These are phyloP conservation scores for Trypanosoma boissoni DNA, from an alignment of 208 protist genomes.

Conservation along the genomic window DNA sequence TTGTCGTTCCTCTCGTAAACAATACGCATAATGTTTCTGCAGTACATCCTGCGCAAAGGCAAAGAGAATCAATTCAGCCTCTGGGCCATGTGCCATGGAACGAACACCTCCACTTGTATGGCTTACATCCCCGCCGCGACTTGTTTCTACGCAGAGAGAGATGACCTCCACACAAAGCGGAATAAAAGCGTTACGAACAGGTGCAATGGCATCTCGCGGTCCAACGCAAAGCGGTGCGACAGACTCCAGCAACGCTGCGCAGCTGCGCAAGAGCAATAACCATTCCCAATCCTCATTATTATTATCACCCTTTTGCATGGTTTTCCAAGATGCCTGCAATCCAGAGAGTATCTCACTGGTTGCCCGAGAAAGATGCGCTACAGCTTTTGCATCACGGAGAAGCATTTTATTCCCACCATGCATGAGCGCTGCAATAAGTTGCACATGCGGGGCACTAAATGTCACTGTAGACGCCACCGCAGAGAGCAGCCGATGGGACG, in stretches of 20 bases:
- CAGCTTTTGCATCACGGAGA: constrained; percentile 40
- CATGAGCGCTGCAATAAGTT: constrained; percentile 39
- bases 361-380: constrained; percentile 26
- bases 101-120: too few relatives aligned
- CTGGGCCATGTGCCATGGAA: too few relatives aligned
- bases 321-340: too few relatives aligned
- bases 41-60: constrained; percentile 83
- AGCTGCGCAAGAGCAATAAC: constrained; percentile 5
- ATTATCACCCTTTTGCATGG: too few relatives aligned
- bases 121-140: too few relatives aligned
- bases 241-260: constrained; percentile 52
- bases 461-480: constrained; percentile 35
- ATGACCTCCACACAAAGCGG: constrained; percentile 5
- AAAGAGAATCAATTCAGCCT: constrained; percentile 43
- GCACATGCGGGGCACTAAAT: constrained; percentile 27
- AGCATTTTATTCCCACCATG: constrained; percentile 41
- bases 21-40: constrained; percentile 80
- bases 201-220: not conserved
- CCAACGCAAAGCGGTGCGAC: constrained; percentile 57
- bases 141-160: constrained; percentile 15
- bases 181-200: constrained; percentile 1
- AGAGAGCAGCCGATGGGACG: constrained; percentile 54
- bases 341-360: too few relatives aligned
- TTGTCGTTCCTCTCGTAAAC: constrained; percentile 59
- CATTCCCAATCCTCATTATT: not conserved